A percentile compares a stretch with the other conserved stretches of the same genome.
Conservation (phyloP, 2,329 filamentous ascomycete species). For the Fonsecaea pedrosoi region DNA sequence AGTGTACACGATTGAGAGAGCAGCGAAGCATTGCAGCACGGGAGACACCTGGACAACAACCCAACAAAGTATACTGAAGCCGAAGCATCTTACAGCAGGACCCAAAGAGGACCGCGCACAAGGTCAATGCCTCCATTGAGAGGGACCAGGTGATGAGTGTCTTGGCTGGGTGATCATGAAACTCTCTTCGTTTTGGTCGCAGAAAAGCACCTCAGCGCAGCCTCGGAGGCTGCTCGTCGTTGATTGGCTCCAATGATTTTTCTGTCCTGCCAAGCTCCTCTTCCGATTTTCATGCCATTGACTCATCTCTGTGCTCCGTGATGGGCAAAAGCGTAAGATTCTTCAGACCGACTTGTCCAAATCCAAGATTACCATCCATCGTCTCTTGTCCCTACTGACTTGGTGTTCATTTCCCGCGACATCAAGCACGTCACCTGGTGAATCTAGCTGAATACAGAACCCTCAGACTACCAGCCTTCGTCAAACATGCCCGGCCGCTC, state of each 20-base stretch:
- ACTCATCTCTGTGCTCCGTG: constrained; percentile 9
- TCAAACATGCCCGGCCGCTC: constrained; percentile 70
- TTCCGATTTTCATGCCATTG: constrained; percentile 17
- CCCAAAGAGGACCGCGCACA: too few relatives aligned
- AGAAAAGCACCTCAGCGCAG: neutral
- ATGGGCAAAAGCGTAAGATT: neutral
- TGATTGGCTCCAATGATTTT: constrained; percentile 17
- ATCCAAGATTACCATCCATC: neutral
- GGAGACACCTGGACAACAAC: too few relatives aligned
- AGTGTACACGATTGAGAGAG: neutral
- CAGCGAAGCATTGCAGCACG: neutral
- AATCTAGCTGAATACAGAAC: neutral
- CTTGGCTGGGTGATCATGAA: too few relatives aligned
- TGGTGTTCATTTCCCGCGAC: neutral
- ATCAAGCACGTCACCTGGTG: neutral
- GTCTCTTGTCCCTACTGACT: neutral
- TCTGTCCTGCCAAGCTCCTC: constrained; percentile 19
- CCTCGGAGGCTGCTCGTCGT: constrained; percentile 4
- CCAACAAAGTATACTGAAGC: too few relatives aligned
- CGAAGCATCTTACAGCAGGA: too few relatives aligned
- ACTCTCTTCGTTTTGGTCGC: too few relatives aligned
- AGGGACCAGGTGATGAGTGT: too few relatives aligned
- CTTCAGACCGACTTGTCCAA: neutral
- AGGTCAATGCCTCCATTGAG: too few relatives aligned
- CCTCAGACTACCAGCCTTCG: neutral